Conservation (phyloP, 805 yeast genomes). For the Zygoascus tannicola region DNA sequence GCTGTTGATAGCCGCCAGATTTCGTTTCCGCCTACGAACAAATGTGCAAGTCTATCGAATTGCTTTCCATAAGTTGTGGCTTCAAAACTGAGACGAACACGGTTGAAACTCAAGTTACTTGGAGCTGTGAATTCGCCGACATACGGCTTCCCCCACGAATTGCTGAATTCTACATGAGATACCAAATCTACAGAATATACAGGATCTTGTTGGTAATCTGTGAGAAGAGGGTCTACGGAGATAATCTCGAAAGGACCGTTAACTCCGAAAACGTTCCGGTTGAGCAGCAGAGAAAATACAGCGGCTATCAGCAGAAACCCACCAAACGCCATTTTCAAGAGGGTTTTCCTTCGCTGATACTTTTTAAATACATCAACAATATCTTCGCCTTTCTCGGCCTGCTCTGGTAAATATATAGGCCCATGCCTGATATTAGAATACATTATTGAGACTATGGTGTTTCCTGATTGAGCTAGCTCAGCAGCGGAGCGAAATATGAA, state of each 20-base stretch:
- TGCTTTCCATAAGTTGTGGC: conserved; percentile 28
- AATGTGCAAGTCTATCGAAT: conserved; percentile 31
- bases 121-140: conserved; percentile 30
- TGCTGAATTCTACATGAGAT: conserved; percentile 35
- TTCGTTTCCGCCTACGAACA: conserved; percentile 41
- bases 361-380: too few species aligned
- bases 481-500: too few species aligned
- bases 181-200: conserved; percentile 17
- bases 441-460: too few species aligned
- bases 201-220: conserved; percentile 1
- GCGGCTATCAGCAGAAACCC: too few species aligned
- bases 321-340: too few species aligned
- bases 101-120: conserved; percentile 24
- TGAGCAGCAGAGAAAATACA: too few species aligned
- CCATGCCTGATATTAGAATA: too few species aligned
- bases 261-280: too few species aligned
- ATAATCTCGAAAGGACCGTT: too few species aligned
- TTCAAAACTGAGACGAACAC: conserved; percentile 28
- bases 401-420: not conserved
- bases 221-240: conserved; percentile 16
- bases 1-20: conserved; percentile 81
- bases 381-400: not conserved
- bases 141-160: conserved; percentile 35
- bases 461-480: too few species aligned
- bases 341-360: too few species aligned